phyloP scores from a whole-genome alignment of 1,284 basidiomycete species.

The Cryptococcus jaspeensis region DNA sequence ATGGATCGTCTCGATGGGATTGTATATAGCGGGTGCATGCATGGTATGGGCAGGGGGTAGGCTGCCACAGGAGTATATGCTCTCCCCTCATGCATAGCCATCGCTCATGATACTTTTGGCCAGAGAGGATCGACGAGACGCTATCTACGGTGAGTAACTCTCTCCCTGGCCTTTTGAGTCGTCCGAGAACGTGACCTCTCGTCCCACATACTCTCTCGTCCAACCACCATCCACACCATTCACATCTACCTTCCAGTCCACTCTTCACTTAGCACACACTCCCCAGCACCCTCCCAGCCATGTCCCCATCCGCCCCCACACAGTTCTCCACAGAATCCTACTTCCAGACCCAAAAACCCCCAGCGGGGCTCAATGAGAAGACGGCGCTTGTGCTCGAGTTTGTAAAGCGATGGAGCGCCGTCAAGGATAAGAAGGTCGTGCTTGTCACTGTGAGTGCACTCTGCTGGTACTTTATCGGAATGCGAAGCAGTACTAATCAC shows the following conservation, averaged over 20 bases:
- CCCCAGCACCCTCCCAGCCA: background rate
- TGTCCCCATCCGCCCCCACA: background rate
- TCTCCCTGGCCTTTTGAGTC: too few relatives aligned
- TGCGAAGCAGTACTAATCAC: conserved; percentile 2
- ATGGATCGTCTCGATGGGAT: too few relatives aligned
- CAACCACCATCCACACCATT: background rate
- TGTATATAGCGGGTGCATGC: too few relatives aligned
- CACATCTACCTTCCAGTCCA: background rate
- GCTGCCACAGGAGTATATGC: too few relatives aligned
- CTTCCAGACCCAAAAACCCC: conserved; percentile 78
- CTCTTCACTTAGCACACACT: background rate
- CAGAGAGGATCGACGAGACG: too few relatives aligned
- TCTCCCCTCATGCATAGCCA: too few relatives aligned
- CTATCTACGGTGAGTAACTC: too few relatives aligned
- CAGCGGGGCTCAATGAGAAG: conserved; percentile 66
- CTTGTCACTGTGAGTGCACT: conserved; percentile 77
- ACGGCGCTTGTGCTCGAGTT: conserved; percentile 66
- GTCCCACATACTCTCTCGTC: too few relatives aligned
- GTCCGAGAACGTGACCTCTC: too few relatives aligned
- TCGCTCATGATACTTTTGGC: too few relatives aligned
- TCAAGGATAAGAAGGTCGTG: conserved; percentile 72
- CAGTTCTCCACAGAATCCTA: conserved; percentile 78
- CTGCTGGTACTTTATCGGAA: conserved; percentile 4
- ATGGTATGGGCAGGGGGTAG: too few relatives aligned
- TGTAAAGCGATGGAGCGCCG: conserved; percentile 63